These are phyloP conservation scores for Quercus phellos DNA, from an alignment of 331 rosid species.

Conservation along the genomic window DNA sequence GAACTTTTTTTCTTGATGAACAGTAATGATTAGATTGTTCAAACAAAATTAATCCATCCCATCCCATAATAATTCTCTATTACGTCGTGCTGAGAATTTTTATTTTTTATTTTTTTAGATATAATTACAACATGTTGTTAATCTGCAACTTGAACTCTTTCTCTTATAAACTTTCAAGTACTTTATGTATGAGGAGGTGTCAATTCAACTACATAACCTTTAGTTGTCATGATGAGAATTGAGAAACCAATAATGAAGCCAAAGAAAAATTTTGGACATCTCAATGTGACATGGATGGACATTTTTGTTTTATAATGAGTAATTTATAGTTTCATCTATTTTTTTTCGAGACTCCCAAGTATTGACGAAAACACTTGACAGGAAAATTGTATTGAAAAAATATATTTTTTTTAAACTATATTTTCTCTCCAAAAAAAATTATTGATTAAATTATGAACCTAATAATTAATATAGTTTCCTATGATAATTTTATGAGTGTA, in stretches of 20 bases:
- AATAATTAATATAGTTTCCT: neutral
- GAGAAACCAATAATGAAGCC: neutral
- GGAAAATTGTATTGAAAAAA: neutral
- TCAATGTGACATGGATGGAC: neutral
- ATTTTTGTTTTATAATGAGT: neutral
- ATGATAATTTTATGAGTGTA: neutral
- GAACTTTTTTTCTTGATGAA: too few species aligned
- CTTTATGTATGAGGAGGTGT: too few species aligned
- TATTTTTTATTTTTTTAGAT: too few species aligned
- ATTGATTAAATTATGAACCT: neutral
- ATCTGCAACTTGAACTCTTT: too few species aligned
- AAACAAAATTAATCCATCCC: neutral
- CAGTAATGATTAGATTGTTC: neutral
- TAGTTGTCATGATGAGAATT: neutral
- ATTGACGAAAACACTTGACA: neutral
- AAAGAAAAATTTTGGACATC: neutral
- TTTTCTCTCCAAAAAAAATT: too few species aligned
- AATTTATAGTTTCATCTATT: neutral
- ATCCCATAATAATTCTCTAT: neutral
- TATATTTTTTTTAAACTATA: too few species aligned
- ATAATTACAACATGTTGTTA: too few species aligned
- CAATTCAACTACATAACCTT: too few species aligned
- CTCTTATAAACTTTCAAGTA: accelerated
- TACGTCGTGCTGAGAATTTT: neutral
- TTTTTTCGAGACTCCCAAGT: neutral